Conservation (phyloP, 345 rosid genomes). For the Dovyalis caffra region DNA sequence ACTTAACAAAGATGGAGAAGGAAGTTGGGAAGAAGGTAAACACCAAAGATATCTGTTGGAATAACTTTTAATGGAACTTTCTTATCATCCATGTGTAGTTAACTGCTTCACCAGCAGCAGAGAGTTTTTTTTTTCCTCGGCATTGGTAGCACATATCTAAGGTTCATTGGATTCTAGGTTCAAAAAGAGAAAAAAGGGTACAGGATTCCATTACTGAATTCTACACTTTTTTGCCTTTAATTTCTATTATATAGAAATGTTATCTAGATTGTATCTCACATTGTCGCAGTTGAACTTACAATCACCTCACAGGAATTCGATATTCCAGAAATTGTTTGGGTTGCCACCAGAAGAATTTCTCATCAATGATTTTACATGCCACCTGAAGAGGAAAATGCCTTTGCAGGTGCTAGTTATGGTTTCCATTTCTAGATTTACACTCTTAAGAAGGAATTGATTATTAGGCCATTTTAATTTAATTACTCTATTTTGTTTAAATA, state of each 20-base stretch:
- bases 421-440: neutral
- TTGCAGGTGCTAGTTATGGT: conserved; percentile 54
- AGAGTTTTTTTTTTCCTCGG: neutral
- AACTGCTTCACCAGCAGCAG: neutral
- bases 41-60: neutral
- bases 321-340: conserved; percentile 80
- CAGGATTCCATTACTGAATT: neutral
- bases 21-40: conserved; percentile 94
- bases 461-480: neutral
- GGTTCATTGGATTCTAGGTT: neutral
- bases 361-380: conserved; percentile 71
- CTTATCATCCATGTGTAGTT: neutral
- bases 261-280: conserved; percentile 12
- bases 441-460: neutral
- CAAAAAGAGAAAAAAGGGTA: neutral
- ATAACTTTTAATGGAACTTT: neutral
- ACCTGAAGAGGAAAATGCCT: conserved; percentile 80
- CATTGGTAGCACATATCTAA: neutral
- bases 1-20: conserved; percentile 77
- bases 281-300: conserved; percentile 62
- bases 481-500: neutral
- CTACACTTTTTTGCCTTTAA: neutral
- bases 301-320: conserved; percentile 73
- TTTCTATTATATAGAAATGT: neutral
- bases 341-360: conserved; percentile 91